Base-by-base conservation (phyloP, 805 yeast genomes). In the Ogataea minuta region DNA sequence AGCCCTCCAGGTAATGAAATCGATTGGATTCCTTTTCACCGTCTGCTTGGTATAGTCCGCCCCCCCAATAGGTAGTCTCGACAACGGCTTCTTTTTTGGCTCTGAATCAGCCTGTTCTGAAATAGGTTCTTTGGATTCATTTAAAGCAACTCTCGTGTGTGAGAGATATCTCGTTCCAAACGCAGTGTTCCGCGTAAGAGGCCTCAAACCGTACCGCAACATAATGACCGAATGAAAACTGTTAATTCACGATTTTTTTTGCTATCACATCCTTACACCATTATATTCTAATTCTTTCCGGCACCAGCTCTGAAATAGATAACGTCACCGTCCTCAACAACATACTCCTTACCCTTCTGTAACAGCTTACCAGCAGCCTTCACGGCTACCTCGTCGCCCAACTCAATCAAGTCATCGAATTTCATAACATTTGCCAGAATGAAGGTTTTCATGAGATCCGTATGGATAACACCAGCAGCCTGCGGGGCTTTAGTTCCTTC, bases 401-500 rank as follows among this genome's bases (percentile, higher is more conserved):
- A 72, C 23, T 70, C 74, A 8, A 60, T 53, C 38, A 83, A 62
- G 52, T 85, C 93, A 4, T 74, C 69, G 58, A 73, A 83, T 53
- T 83, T 83, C 56, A 76, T 72, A 20, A 89, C 84, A 41, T 81
- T 79, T 8, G 93, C 95, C 56, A 77, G 76, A 32, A 89, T 77
- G 59, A 89, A 89, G 0, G 95, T 84, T 53, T 81, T 77, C 64
- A 83, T 81, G 39, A 88, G 65, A 59, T 88, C 96, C 6, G 87
- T 83, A 59, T 89, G 96, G 44, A 89, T 89, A 23, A 83, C 81
- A 15, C 90, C 95, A 1, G 96, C 96, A 2, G 95, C 96, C 46
- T 85, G 85, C 26, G 91, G 90, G 2, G 95, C 95, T 25, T 77
- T 74, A 12, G 84, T 74, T 21, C 88, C 86, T 36, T 71, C 70